Conservation (phyloP, 2,329 filamentous ascomycete genomes). For the Talaromyces sp. region DNA sequence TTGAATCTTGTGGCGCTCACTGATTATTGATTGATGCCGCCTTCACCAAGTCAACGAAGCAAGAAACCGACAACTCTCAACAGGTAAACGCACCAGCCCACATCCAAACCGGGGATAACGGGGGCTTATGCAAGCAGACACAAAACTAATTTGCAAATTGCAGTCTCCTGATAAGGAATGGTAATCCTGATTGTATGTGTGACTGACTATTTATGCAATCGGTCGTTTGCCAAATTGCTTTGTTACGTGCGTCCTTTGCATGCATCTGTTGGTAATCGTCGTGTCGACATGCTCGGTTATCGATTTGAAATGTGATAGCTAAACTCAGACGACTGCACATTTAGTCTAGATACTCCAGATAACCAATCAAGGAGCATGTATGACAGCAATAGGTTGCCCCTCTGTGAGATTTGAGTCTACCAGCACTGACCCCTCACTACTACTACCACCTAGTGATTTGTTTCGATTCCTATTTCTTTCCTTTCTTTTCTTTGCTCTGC, state of each 20-base stretch:
- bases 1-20: neutral
- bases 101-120: neutral
- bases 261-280: neutral
- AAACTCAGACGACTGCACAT: neutral
- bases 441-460: neutral
- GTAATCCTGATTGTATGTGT: neutral
- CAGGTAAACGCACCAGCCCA: neutral
- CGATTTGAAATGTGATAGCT: conserved; percentile 2
- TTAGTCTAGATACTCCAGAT: neutral
- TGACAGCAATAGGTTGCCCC: conserved; percentile 2
- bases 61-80: neutral
- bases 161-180: neutral
- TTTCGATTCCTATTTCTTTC: neutral
- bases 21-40: neutral
- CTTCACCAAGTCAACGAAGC: neutral
- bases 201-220: neutral
- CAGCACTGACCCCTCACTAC: conserved; percentile 5
- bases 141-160: neutral
- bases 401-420: neutral
- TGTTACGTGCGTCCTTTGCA: neutral
- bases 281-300: neutral
- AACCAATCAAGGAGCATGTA: conserved; percentile 1
- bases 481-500: neutral
- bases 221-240: neutral
- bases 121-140: neutral